Conservation (phyloP, 177 flowering plant species). For the Vitis hybrid region DNA sequence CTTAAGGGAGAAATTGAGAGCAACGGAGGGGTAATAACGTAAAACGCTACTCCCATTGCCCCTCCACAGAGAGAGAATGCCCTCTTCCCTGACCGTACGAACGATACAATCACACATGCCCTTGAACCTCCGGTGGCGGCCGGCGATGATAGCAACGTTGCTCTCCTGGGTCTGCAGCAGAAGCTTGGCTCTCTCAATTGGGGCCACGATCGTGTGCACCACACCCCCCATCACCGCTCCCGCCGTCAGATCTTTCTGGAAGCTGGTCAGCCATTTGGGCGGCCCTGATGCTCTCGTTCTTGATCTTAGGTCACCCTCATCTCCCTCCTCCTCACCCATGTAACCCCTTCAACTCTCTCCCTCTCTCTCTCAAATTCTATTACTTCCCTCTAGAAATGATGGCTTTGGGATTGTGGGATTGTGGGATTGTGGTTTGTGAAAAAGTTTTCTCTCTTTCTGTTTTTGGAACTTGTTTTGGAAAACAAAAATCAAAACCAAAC, state of each 20-base stretch:
- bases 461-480: background rate
- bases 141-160: slow-evolving; percentile 64
- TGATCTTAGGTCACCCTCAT: slow-evolving; percentile 21
- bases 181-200: slow-evolving; percentile 88
- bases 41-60: slow-evolving; percentile 93
- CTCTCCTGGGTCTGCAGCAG: slow-evolving; percentile 94
- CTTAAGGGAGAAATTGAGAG: slow-evolving; percentile 98
- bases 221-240: slow-evolving; percentile 91
- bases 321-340: slow-evolving; percentile 14
- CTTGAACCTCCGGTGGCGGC: slow-evolving; percentile 62
- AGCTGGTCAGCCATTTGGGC: slow-evolving; percentile 39
- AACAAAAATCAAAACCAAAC: background rate
- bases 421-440: no score
- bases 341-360: background rate
- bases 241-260: slow-evolving; percentile 79
- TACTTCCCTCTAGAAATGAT: slow-evolving; percentile 8
- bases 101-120: slow-evolving; percentile 85
- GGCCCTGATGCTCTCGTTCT: slow-evolving; percentile 5
- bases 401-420: no score
- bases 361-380: background rate
- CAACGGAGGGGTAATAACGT: slow-evolving; percentile 93
- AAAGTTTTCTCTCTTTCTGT: no score
- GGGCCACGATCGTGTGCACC: slow-evolving; percentile 97
- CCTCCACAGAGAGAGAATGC: slow-evolving; percentile 88
- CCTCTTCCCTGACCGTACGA: slow-evolving; percentile 80